These are phyloP conservation scores for Santalum album DNA, from an alignment of 164 flowering plant genomes.

Conservation along the genomic window DNA sequence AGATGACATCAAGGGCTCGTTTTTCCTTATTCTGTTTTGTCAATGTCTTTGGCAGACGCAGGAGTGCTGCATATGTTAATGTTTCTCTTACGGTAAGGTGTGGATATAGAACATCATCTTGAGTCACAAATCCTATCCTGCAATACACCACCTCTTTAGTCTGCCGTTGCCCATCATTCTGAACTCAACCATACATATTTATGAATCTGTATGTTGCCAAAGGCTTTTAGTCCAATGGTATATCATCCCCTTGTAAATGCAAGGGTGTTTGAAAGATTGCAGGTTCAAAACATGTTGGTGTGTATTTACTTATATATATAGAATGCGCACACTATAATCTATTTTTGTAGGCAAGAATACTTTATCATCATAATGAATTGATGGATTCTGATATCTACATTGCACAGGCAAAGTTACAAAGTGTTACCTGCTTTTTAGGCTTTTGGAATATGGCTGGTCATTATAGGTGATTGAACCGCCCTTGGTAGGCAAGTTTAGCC, in stretches of 20 bases:
- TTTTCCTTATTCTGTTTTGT: constrained; percentile 75
- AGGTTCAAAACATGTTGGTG: too few species aligned
- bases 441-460: constrained; percentile 75
- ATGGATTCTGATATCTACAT: too few species aligned
- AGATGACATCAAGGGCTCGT: constrained; percentile 69
- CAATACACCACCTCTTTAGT: constrained; percentile 6
- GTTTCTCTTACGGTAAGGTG: constrained; percentile 95
- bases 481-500: constrained; percentile 28
- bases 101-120: constrained; percentile 90
- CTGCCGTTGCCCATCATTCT: not conserved
- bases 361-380: too few species aligned
- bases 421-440: constrained; percentile 74
- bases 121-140: constrained; percentile 99
- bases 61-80: constrained; percentile 69
- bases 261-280: too few species aligned
- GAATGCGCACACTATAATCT: too few species aligned
- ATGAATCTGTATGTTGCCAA: too few species aligned
- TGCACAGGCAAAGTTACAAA: too few species aligned
- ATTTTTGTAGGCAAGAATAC: too few species aligned
- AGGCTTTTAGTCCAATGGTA: too few species aligned
- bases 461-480: constrained; percentile 78
- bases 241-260: too few species aligned
- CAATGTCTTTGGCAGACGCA: constrained; percentile 63
- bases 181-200: too few species aligned
- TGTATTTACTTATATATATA: too few species aligned